These are phyloP conservation scores for Xerocomus amazonicus DNA, from an alignment of 1,284 basidiomycete genomes.

Conservation along the genomic window DNA sequence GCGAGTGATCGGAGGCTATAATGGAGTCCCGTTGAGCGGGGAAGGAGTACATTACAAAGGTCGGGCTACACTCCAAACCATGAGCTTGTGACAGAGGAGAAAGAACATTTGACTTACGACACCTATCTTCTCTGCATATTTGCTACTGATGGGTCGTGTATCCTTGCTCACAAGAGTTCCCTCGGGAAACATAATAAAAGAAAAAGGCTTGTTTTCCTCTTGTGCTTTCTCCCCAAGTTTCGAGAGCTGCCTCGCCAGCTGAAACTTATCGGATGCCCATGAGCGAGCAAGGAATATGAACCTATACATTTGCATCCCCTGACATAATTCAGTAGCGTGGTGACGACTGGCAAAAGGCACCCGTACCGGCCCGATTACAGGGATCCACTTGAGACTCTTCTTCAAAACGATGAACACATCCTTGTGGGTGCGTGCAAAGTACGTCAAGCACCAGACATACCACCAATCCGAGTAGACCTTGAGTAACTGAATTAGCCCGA, in stretches of 20 bases:
- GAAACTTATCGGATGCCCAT: constrained; percentile 77
- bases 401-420: constrained; percentile 89
- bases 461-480: constrained; percentile 91
- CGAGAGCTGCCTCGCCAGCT: constrained; percentile 58
- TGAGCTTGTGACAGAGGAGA: constrained; percentile 7
- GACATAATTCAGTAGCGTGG: constrained; percentile 13
- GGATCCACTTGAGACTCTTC: constrained; percentile 84
- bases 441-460: constrained; percentile 86
- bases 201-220: constrained; percentile 65
- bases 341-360: background rate
- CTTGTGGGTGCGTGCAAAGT: constrained; percentile 68
- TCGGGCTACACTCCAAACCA: constrained; percentile 54
- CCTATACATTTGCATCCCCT: constrained; percentile 89
- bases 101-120: constrained; percentile 54
- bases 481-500: constrained; percentile 3
- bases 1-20: constrained; percentile 81
- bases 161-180: constrained; percentile 85
- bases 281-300: constrained; percentile 89
- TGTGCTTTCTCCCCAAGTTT: constrained; percentile 58
- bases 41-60: constrained; percentile 76
- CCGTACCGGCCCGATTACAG: constrained; percentile 83
- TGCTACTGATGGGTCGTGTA: constrained; percentile 79
- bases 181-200: constrained; percentile 88
- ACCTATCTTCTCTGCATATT: constrained; percentile 79
- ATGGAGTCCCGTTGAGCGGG: constrained; percentile 87